Percentiles rank a stretch among this genome's conserved stretches.
Evolutionary conservation across 2,329 filamentous ascomycete genomes (phyloP).

Genomic region (Colletotrichum filicis): DNA sequence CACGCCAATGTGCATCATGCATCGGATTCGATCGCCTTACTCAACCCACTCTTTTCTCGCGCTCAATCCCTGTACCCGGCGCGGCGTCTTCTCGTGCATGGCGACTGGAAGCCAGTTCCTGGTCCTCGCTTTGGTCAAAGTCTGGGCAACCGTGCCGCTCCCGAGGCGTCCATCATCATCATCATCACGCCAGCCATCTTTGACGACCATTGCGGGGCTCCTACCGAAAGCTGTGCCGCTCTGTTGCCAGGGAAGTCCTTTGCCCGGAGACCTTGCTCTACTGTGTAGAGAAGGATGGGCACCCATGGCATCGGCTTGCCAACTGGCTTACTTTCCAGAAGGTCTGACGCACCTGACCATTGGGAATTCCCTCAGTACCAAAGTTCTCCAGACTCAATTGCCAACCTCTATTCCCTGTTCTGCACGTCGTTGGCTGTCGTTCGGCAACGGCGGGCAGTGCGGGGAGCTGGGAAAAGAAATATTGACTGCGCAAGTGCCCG

Average conservation of each 20-base stretch:
- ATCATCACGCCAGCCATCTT: constrained; percentile 12
- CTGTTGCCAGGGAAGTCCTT: constrained; percentile 6
- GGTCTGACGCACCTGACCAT: neutral
- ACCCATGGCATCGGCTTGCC: neutral
- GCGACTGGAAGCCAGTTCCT: constrained; percentile 14
- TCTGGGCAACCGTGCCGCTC: constrained; percentile 20
- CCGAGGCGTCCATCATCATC: constrained; percentile 2
- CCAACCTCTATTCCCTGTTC: too few species aligned
- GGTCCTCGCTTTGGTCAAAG: neutral
- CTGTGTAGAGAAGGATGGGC: neutral
- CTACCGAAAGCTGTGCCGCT: constrained; percentile 15
- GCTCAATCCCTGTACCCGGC: neutral
- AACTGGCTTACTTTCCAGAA: neutral
- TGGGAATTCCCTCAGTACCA: neutral
- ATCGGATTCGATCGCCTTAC: neutral
- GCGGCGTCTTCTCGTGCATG: neutral
- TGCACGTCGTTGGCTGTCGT: too few species aligned
- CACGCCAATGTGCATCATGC: neutral
- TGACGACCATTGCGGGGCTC: neutral
- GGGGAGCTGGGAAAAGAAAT: neutral
- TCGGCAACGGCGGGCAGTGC: too few species aligned
- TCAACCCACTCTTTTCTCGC: neutral
- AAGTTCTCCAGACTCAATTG: neutral
- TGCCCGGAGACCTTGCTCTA: neutral
- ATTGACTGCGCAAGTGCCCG: neutral